phyloP scores from a whole-genome alignment of 2,329 filamentous ascomycete genomes.

The Penicillium sp. region DNA sequence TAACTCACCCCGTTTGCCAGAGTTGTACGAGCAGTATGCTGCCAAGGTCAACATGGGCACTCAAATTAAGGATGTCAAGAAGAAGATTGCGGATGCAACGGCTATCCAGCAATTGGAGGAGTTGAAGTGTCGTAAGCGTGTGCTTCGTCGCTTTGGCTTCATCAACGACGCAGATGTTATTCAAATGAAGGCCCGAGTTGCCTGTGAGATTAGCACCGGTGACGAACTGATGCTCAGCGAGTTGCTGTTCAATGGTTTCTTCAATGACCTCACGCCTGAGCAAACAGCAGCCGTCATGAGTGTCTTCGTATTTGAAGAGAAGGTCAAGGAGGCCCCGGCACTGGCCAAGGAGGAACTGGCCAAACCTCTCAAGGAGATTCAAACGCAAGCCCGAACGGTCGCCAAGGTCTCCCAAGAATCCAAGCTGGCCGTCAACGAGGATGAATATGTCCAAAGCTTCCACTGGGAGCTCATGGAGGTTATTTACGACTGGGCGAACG shows the following conservation, averaged over 20 bases:
- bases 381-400: constrained; percentile 82
- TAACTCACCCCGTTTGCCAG: constrained; percentile 80
- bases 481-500: constrained; percentile 88
- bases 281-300: constrained; percentile 84
- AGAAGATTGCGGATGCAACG: constrained; percentile 80
- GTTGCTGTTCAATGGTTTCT: constrained; percentile 94
- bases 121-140: constrained; percentile 92
- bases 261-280: constrained; percentile 92
- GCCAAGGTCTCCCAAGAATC: constrained; percentile 95
- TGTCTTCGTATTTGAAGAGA: constrained; percentile 98
- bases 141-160: constrained; percentile 90
- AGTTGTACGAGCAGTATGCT: constrained; percentile 85
- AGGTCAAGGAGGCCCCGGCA: constrained; percentile 72
- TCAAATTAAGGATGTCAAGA: constrained; percentile 86
- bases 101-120: constrained; percentile 94
- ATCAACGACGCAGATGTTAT: constrained; percentile 96
- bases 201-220: constrained; percentile 95
- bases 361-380: constrained; percentile 84
- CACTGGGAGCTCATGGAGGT: constrained; percentile 98
- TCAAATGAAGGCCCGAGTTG: constrained; percentile 93
- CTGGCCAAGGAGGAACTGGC: constrained; percentile 78
- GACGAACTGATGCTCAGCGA: constrained; percentile 94
- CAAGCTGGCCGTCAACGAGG: constrained; percentile 91
- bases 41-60: constrained; percentile 75
- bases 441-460: constrained; percentile 86